Evolutionary conservation across 208 protist species (phyloP).

Genomic region (Naegleria gruberi): DNA sequence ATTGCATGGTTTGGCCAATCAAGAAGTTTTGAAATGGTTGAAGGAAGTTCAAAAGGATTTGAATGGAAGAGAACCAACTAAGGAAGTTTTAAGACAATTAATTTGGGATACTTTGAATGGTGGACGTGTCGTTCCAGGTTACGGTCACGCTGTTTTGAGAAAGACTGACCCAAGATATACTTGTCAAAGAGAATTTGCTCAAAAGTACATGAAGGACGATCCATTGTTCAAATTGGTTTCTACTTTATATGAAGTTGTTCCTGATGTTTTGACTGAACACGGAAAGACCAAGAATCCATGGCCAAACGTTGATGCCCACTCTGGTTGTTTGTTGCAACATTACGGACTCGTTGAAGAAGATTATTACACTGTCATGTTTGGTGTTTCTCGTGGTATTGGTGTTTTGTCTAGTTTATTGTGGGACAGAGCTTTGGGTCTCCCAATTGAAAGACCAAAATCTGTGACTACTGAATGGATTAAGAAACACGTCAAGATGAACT

Average conservation of each 20-base stretch:
- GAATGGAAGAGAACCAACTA: slow-evolving; percentile 36
- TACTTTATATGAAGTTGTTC: slow-evolving; percentile 80
- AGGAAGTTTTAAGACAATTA: slow-evolving; percentile 67
- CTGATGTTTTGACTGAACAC: slow-evolving; percentile 86
- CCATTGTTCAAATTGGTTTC: slow-evolving; percentile 86
- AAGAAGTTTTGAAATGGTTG: slow-evolving; percentile 85
- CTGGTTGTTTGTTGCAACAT: slow-evolving; percentile 79
- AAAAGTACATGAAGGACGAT: slow-evolving; percentile 88
- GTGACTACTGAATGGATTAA: slow-evolving; percentile 66
- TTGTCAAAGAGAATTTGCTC: slow-evolving; percentile 90
- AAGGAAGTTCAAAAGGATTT: slow-evolving; percentile 54
- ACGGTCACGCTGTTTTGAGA: slow-evolving; percentile 93
- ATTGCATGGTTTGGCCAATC: slow-evolving; percentile 93
- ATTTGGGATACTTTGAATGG: slow-evolving; percentile 78
- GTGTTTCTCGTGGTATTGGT: slow-evolving; percentile 85
- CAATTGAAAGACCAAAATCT: slow-evolving; percentile 93
- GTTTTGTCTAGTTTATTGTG: slow-evolving; percentile 82
- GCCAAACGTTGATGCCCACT: slow-evolving; percentile 96
- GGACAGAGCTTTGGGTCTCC: slow-evolving; percentile 82
- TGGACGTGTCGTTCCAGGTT: slow-evolving; percentile 82
- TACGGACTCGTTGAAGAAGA: slow-evolving; percentile 88
- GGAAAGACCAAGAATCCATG: slow-evolving; percentile 95
- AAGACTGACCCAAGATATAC: slow-evolving; percentile 95
- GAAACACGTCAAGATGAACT: slow-evolving; percentile 23
- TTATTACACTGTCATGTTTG: slow-evolving; percentile 96